Base-by-base conservation (phyloP, 805 yeast genomes). In the Osmozyma mogii region DNA sequence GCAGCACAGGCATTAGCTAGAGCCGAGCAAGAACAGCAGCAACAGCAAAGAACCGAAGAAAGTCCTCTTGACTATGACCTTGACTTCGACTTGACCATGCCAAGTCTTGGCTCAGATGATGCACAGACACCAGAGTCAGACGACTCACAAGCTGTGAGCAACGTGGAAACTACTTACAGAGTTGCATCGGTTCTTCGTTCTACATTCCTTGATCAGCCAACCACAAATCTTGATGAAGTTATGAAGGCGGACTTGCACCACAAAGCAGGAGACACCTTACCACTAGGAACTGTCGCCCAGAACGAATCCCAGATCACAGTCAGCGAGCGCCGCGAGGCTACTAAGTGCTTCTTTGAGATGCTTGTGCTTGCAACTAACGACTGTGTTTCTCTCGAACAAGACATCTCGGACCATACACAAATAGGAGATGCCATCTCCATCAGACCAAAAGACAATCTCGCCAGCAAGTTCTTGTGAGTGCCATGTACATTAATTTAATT, bases 351-450 rank as follows among this genome's bases (percentile, higher is more conserved):
- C 54, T 87, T 85, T 45, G 94, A 87, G 50, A 52, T 87, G 49
- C 62, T 87, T 42, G 89, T 85, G 3, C 62, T 87, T 34, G 94
- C 94, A 2, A 78, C 92, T 5, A 65, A 75, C 25, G 87, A 80
- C 42, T 78, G 89, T 31, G 58, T 87, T 26, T 58, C 61, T 10
- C 52, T 85, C 24, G 55, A 71, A 21, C 95, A 84, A 56, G 62
- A 65, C 6, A 60, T 58, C 22, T 43, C 40, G 10, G 26, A 31
- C n/a, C 40, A 38, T 10, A 45, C 47, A 8, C 44, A 44, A 9
- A 44, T 79, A 13, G 84, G 77, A 40, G 79, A 78, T 4, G 72
- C 69, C 22, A 76, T 84, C 33, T 42, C 39, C n/a, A 65, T 83
- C 21, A 49, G 54, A 13, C 58, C 72, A 8, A 72, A 64, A 42